phyloP scores from a whole-genome alignment of 495 filamentous ascomycete genomes.

The Neurospora sp. region DNA sequence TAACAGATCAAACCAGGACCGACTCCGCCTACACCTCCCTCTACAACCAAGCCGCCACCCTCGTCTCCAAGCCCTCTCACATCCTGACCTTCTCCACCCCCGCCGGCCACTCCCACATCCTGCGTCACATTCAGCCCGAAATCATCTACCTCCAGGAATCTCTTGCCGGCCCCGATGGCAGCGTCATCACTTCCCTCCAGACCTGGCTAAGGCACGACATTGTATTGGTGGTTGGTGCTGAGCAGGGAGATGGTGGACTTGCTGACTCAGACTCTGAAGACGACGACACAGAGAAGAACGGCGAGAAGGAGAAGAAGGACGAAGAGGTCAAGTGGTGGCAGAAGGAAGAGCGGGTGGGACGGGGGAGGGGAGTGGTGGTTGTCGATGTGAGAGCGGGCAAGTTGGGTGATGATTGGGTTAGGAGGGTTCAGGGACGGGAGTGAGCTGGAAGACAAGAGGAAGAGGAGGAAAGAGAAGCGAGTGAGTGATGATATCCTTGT shows the following conservation, averaged over 20 bases:
- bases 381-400: constrained; percentile 67
- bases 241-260: constrained; percentile 72
- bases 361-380: constrained; percentile 77
- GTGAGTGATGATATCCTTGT: constrained; percentile 1
- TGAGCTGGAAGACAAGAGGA: constrained; percentile 21
- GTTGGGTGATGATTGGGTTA: constrained; percentile 61
- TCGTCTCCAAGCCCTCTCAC: constrained; percentile 75
- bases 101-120: constrained; percentile 68
- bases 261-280: constrained; percentile 82
- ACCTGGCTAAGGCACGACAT: constrained; percentile 79
- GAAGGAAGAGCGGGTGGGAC: constrained; percentile 64
- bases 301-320: constrained; percentile 18
- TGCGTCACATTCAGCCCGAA: constrained; percentile 73
- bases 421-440: constrained; percentile 61
- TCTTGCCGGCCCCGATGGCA: constrained; percentile 60
- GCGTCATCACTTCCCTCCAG: constrained; percentile 57
- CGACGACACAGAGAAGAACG: constrained; percentile 32
- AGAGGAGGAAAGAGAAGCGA: not conserved
- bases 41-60: constrained; percentile 59
- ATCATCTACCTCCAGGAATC: constrained; percentile 79
- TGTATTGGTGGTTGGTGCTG: constrained; percentile 71
- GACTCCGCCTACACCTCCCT: constrained; percentile 61
- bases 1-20: too few species aligned
- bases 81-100: constrained; percentile 78
- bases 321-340: constrained; percentile 67